Base-by-base conservation (phyloP, 768 basidiomycete genomes). In the Porpolomopsis calyptriformis region DNA sequence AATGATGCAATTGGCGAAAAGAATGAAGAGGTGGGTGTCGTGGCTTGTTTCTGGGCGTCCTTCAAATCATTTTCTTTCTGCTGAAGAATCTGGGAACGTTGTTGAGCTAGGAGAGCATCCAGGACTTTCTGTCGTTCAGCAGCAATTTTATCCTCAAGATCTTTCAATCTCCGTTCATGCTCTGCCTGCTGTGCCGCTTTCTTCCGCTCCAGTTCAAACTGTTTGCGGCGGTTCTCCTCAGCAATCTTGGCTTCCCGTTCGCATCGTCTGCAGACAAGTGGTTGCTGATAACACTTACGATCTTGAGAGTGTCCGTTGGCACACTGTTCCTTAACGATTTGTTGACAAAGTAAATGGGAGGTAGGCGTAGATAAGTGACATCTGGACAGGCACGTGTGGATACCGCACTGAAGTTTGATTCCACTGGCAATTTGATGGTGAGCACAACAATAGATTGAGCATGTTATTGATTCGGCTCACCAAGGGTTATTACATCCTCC, bases 401-500 rank as follows among this genome's bases (percentile, higher is more conserved):
- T 11, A 0, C 68, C 66, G 51, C 81, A 83, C 6, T 54, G 66
- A 1, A 85, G 64, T 27, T 59, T 53, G 0, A 54, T 58, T 16
- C 71, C 73, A 50, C 82, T 83, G 43, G 10, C n/a, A 25, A 26
- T 12, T 4, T 8, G 20, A 38, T 22, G 14, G 3, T 12, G 9
- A 22, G 18, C 3, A 34, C 18, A 47, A 26, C 27, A 18, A 22
- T 39, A 34, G 19, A 37, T 18, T 12, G 14, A 46, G 27, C 12
- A 35, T 19, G 34, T 14, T 1, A 37, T 16, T 7, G 33, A 29
- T 36, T 24, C n/a, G 48, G 54, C 67, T 39, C 61, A 82, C 82
- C 82, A 85, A 38, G 73, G 70, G 49, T 71, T 65, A 2, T 49
- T 58, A 49, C 82, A 85, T 2, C 82, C 82, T 7, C 82, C 82